These are phyloP conservation scores for Mucor mucedo DNA, from an alignment of 371 early-diverging fungal species.

Conservation along the genomic window DNA sequence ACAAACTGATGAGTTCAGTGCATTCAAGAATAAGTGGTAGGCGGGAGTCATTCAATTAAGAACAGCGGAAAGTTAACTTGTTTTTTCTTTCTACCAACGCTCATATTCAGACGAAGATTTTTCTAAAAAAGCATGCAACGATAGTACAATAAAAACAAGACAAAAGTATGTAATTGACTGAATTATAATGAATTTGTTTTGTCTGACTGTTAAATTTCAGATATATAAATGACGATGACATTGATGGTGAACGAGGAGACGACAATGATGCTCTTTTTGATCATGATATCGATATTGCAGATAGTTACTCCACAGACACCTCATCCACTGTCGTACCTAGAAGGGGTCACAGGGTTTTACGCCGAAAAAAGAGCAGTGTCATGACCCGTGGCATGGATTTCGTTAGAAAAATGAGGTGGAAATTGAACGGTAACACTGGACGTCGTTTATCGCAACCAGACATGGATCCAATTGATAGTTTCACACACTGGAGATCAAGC, in stretches of 20 bases:
- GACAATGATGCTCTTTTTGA: constrained; percentile 2
- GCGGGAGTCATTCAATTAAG: background rate
- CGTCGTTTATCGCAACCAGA: constrained; percentile 21
- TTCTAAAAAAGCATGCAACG: constrained; percentile 12
- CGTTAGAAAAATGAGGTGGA: constrained; percentile 24
- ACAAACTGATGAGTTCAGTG: constrained; percentile 19
- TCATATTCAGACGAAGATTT: constrained; percentile 10
- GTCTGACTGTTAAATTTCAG: background rate
- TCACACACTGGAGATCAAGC: constrained; percentile 5
- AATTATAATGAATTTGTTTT: background rate
- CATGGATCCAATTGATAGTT: constrained; percentile 1
- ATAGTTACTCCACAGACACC: constrained; percentile 8
- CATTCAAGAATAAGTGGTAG: constrained; percentile 13
- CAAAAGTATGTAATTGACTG: background rate
- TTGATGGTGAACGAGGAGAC: background rate
- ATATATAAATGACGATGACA: background rate
- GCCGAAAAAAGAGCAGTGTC: constrained; percentile 15
- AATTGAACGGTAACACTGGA: constrained; percentile 2
- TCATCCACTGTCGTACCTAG: background rate
- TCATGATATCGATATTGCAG: background rate
- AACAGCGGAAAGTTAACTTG: constrained; percentile 4
- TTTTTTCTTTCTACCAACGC: background rate
- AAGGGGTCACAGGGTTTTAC: constrained; percentile 1
- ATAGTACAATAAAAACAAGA: background rate
- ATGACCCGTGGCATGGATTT: constrained; percentile 24